These are phyloP conservation scores for Heliamphora pulchella DNA, from an alignment of 179 eudicot species.

Conservation along the genomic window DNA sequence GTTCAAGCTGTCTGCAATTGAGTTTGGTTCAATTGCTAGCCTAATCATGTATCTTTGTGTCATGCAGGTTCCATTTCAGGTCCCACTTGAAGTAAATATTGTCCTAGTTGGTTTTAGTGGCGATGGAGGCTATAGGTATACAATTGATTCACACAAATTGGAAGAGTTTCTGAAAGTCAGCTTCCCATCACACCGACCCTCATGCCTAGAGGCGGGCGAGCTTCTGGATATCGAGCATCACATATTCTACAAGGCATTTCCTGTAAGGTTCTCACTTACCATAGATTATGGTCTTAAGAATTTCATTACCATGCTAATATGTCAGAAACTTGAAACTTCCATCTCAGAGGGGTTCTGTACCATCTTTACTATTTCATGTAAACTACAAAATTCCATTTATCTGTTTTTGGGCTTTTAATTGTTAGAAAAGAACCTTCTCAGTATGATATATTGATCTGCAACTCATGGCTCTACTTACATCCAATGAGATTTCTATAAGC, in stretches of 20 bases:
- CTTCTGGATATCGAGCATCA: slow-evolving; percentile 96
- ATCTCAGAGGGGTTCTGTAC: background rate
- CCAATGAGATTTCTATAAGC: background rate
- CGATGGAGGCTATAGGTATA: slow-evolving; percentile 89
- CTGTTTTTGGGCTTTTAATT: background rate
- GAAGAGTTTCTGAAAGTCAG: slow-evolving; percentile 73
- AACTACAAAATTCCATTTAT: background rate
- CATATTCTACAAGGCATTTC: slow-evolving; percentile 74
- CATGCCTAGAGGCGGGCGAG: slow-evolving; percentile 92
- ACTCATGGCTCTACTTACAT: background rate
- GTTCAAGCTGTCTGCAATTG: background rate
- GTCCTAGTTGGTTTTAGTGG: slow-evolving; percentile 84
- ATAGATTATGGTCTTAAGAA: background rate
- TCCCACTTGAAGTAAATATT: slow-evolving; percentile 92
- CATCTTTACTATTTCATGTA: background rate
- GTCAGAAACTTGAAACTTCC: background rate
- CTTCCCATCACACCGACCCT: slow-evolving; percentile 82
- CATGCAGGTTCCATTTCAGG: slow-evolving; percentile 93
- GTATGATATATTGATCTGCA: background rate
- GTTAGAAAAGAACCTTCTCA: background rate
- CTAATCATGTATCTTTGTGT: slow-evolving; percentile 14
- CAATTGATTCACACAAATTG: slow-evolving; percentile 66
- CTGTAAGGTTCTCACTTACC: slow-evolving; percentile 43
- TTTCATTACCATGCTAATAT: slow-evolving; percentile 1
- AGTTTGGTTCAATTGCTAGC: slow-evolving; percentile 6